Evolutionary conservation across 805 yeast genomes (phyloP).

Genomic region (Candida succiphila): DNA sequence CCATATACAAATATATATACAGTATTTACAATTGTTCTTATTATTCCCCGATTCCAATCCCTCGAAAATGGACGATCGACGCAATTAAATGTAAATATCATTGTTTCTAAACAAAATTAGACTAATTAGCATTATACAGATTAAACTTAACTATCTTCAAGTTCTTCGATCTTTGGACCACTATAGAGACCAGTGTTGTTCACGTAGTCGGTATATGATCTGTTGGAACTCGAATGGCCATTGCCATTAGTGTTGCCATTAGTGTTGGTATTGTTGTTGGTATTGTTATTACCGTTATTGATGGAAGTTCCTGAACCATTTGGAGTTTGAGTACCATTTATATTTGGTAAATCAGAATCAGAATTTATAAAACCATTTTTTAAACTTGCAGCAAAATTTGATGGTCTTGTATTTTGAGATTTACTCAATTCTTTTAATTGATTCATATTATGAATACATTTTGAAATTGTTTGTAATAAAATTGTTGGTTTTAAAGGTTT

Average conservation of each 20-base stretch:
- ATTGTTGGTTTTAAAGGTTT: conserved; percentile 81
- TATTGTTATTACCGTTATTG: neutral
- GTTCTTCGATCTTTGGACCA: neutral
- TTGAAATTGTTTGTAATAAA: conserved; percentile 74
- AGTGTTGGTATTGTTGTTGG: neutral
- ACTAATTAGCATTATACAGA: too few relatives aligned
- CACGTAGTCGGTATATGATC: too few relatives aligned
- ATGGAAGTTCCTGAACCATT: neutral
- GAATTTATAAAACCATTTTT: conserved; percentile 12
- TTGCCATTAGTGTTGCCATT: neutral
- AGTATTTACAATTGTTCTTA: too few relatives aligned
- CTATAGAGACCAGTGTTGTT: neutral
- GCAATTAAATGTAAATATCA: too few relatives aligned
- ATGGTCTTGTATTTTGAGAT: conserved; percentile 30
- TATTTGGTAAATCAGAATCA: neutral
- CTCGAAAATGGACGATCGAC: too few relatives aligned
- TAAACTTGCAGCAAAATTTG: conserved; percentile 30
- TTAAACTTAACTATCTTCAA: neutral
- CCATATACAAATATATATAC: too few relatives aligned
- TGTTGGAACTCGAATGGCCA: too few relatives aligned
- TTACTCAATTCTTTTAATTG: conserved; percentile 49
- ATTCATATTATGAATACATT: conserved; percentile 65
- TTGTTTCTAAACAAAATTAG: too few relatives aligned
- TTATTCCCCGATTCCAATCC: too few relatives aligned
- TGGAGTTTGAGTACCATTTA: neutral